Percentiles rank a stretch among this genome's conserved stretches.
phyloP scores from a whole-genome alignment of 1,284 basidiomycete species.

The Rhizopogon parksii region DNA sequence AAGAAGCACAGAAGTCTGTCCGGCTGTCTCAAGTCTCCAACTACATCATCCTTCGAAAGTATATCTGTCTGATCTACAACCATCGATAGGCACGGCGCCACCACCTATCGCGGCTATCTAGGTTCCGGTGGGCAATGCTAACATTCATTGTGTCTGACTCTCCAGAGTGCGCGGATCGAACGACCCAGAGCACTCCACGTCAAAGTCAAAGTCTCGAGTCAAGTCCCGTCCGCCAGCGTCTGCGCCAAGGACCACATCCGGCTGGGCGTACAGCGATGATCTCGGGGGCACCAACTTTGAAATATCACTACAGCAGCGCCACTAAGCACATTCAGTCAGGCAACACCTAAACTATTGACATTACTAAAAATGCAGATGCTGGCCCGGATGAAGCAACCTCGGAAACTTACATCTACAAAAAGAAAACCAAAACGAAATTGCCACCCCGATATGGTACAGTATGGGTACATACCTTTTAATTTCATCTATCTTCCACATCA shows the following conservation, averaged over 20 bases:
- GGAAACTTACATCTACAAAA: no score
- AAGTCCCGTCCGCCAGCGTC: no score
- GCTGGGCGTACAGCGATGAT: neutral
- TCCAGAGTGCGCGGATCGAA: no score
- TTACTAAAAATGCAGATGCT: no score
- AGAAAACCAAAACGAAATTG: neutral
- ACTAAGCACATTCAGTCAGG: constrained; percentile 1
- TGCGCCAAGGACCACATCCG: neutral
- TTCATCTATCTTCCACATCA: neutral
- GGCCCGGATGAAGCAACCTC: no score
- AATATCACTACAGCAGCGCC: no score
- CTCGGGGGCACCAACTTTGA: neutral
- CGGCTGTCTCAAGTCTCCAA: neutral
- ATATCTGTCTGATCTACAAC: constrained; percentile 6
- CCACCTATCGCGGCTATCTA: neutral
- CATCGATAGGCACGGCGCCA: constrained; percentile 5
- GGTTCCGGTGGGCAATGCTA: neutral
- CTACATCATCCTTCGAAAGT: constrained; percentile 2
- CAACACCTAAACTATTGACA: neutral
- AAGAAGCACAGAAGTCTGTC: neutral
- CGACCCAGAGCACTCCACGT: neutral
- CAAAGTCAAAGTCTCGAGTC: neutral
- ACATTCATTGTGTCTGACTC: no score
- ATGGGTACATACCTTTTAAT: neutral
- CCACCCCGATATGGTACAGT: neutral